A percentile compares a stretch with the other conserved stretches of the same genome.
phyloP scores from a whole-genome alignment of 2,329 filamentous ascomycete species.

The Dendrostoma leiphaemia region DNA sequence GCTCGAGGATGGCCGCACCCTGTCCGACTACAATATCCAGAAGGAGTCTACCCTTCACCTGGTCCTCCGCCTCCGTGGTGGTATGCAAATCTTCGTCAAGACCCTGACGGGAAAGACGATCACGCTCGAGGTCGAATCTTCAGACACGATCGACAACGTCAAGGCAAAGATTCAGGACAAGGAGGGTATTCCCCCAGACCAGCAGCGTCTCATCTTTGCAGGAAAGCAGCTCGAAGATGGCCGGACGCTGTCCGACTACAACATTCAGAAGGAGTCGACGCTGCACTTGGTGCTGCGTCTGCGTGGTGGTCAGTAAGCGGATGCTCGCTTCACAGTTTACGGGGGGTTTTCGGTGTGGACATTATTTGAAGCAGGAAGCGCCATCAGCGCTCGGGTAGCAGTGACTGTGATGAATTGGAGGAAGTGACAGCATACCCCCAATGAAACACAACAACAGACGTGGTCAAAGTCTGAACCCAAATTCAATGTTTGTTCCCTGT shows the following conservation, averaged over 20 bases:
- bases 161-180: conserved; percentile 72
- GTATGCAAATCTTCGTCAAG: conserved; percentile 76
- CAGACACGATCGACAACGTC: conserved; percentile 69
- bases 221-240: conserved; percentile 74
- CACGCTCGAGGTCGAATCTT: conserved; percentile 65
- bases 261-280: conserved; percentile 79
- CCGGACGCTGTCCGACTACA: conserved; percentile 81
- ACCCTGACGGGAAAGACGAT: conserved; percentile 70
- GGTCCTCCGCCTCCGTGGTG: conserved; percentile 77
- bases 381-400: conserved; percentile 23
- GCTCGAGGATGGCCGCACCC: conserved; percentile 84
- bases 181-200: conserved; percentile 69
- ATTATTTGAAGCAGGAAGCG: not conserved
- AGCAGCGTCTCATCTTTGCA: conserved; percentile 69
- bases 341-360: not conserved
- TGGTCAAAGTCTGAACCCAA: conserved; percentile 1
- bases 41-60: conserved; percentile 82
- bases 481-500: not conserved
- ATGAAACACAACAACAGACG: conserved; percentile 7
- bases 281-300: conserved; percentile 70
- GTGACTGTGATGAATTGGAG: not conserved
- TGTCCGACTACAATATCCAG: conserved; percentile 96
- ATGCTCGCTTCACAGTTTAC: not conserved
- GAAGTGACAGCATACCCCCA: conserved; percentile 2
- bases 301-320: conserved; percentile 58